A percentile compares a stretch with the other conserved stretches of the same genome.
phyloP scores from a whole-genome alignment of 2,329 filamentous ascomycete genomes.

The Phialophora chinensis region DNA sequence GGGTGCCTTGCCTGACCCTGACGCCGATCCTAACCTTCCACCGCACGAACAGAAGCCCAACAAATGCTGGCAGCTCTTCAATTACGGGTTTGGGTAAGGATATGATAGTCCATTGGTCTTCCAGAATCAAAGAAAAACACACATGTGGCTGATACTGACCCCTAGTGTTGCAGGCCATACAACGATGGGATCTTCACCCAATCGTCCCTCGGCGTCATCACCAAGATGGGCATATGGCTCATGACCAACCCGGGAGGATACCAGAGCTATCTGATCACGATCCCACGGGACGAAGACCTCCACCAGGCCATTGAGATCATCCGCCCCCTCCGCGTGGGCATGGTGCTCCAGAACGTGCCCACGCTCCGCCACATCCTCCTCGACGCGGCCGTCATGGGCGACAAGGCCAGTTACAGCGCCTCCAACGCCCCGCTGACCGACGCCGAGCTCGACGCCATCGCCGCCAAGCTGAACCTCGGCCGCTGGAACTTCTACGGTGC shows the following conservation, averaged over 20 bases:
- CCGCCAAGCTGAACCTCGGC: slow-evolving; percentile 51
- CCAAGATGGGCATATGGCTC: slow-evolving; percentile 7
- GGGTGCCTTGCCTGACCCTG: slow-evolving; percentile 42
- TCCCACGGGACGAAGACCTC: slow-evolving; percentile 58
- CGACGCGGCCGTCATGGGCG: slow-evolving; percentile 51
- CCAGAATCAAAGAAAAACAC: no score
- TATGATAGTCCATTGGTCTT: neutral
- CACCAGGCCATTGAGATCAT: slow-evolving; percentile 50
- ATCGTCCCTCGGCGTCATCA: slow-evolving; percentile 50
- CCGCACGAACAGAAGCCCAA: slow-evolving; percentile 38
- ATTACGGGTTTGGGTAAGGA: slow-evolving; percentile 2
- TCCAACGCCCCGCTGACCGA: slow-evolving; percentile 47
- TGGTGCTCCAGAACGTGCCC: slow-evolving; percentile 57
- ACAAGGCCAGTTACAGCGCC: slow-evolving; percentile 37
- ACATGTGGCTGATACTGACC: no score
- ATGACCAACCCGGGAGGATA: slow-evolving; percentile 59
- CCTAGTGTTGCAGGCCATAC: neutral
- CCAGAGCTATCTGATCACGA: slow-evolving; percentile 53
- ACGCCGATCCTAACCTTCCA: slow-evolving; percentile 22
- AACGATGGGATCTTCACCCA: slow-evolving; percentile 57
- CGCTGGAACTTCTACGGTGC: slow-evolving; percentile 61
- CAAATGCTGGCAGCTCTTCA: slow-evolving; percentile 50
- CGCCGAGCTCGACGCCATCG: slow-evolving; percentile 50
- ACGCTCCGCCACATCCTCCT: slow-evolving; percentile 54
- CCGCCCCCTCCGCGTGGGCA: slow-evolving; percentile 45